These are phyloP conservation scores for Atkinsonella texensis DNA, from an alignment of 2,329 filamentous ascomycete genomes.

Conservation along the genomic window DNA sequence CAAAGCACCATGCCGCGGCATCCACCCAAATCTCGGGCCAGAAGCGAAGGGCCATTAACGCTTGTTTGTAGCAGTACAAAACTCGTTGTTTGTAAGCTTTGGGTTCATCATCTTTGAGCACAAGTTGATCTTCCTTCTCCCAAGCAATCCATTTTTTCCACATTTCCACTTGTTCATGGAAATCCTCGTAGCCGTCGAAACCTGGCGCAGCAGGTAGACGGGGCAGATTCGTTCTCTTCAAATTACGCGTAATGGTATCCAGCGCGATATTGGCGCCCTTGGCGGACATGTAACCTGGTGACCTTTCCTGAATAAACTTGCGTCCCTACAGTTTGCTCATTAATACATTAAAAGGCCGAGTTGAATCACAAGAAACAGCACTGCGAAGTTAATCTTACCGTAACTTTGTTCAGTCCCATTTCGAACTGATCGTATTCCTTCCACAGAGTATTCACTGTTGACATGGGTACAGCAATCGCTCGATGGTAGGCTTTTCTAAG, in stretches of 20 bases:
- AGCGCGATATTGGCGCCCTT: slow-evolving; percentile 80
- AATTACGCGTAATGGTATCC: slow-evolving; percentile 71
- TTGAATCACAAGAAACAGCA: background rate
- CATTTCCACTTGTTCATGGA: slow-evolving; percentile 67
- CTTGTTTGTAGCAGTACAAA: slow-evolving; percentile 85
- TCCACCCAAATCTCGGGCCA: slow-evolving; percentile 96
- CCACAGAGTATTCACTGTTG: slow-evolving; percentile 75
- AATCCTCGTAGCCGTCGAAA: slow-evolving; percentile 80
- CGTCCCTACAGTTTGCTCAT: slow-evolving; percentile 51
- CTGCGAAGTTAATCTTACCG: slow-evolving; percentile 42
- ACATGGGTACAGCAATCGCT: slow-evolving; percentile 77
- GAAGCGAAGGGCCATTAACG: slow-evolving; percentile 84
- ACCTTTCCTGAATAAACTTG: slow-evolving; percentile 88
- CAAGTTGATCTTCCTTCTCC: slow-evolving; percentile 88
- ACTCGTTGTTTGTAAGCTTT: slow-evolving; percentile 66
- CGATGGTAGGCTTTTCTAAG: slow-evolving; percentile 86
- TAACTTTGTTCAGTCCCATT: slow-evolving; percentile 84
- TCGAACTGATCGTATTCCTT: slow-evolving; percentile 98
- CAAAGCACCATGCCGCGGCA: slow-evolving; percentile 83
- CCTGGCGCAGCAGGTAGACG: slow-evolving; percentile 71
- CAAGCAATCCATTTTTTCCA: slow-evolving; percentile 94
- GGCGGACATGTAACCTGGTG: slow-evolving; percentile 90
- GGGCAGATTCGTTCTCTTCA: slow-evolving; percentile 69
- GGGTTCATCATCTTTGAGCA: slow-evolving; percentile 71
- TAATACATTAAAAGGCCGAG: too few species aligned